Base-by-base conservation (phyloP, 2,329 filamentous ascomycete genomes). In the Zymoseptoria passerinii region DNA sequence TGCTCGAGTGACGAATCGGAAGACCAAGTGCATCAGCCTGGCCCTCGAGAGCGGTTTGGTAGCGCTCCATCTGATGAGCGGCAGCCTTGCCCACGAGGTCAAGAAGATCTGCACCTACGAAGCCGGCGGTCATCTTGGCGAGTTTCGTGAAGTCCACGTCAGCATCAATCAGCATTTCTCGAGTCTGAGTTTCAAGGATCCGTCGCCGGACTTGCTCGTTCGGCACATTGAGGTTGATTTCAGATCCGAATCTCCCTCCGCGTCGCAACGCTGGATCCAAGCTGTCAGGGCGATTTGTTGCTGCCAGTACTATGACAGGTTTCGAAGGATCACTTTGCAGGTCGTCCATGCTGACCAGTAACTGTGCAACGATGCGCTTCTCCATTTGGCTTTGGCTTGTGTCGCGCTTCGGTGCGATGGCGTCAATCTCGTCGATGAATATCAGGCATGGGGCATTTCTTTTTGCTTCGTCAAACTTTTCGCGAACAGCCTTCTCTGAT, bases 341-440 rank as follows among this genome's bases (percentile, higher is more conserved):
- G 57, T 77, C 86, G 67, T 91, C 88, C 88, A 97, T 95, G 58
- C 91, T 95, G 19, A 88, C 87, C 57, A 90, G 78, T 63, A 97
- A 84, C 69, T 95, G 89, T 0, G 85, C 83, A 10, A 95, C 87
- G 62, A 95, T 94, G 55, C 91, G 80, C 69, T 90, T 89, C 71
- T 96, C 91, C 84, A 95, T 92, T 64, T 96, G 90, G 68, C 88
- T 86, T 68, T 94, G 88, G 1, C 88, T 85, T 56, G 84, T 89
- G 62, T 95, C 90, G 57, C 88, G 81, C 72, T 95, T 95, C 0
- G 89, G 89, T 53, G 91, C 89, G 67, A 97, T 94, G 3, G 88
- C 87, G 72, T 99, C 92, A 55, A 97, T 89, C 66, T 96, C 88
- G 65, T 96, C 91, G 58, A 97, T 88, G 68, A 96, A 95, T 4